Percentiles rank a stretch among this genome's conserved stretches.
Evolutionary conservation across 2,329 filamentous ascomycete genomes (phyloP).

Genomic region (Venturia effusa): DNA sequence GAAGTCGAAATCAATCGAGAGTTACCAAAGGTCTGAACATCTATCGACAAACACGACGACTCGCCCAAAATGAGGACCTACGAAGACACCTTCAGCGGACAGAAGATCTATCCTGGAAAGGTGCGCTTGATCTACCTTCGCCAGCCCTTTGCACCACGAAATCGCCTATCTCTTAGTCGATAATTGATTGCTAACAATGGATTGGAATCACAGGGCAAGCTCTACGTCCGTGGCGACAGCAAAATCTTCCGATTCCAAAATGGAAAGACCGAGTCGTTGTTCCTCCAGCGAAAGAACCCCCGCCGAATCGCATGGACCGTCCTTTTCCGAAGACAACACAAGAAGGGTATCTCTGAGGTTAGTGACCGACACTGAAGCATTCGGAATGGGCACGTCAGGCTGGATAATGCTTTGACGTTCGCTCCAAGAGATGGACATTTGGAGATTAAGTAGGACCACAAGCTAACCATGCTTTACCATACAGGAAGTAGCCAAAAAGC

Average conservation of each 20-base stretch:
- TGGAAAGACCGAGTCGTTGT: conserved; percentile 98
- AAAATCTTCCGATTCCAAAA: conserved; percentile 99
- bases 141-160: background rate
- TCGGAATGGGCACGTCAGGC: background rate
- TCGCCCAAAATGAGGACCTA: conserved; percentile 57
- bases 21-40: background rate
- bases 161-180: background rate
- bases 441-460: background rate
- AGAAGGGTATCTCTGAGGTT: conserved; percentile 99
- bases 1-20: background rate
- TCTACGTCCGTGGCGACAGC: conserved; percentile 99
- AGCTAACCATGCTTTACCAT: conserved; percentile 6
- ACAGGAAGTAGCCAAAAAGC: conserved; percentile 99
- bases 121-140: conserved; percentile 38
- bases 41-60: conserved; percentile 4
- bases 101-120: conserved; percentile 74
- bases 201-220: conserved; percentile 68
- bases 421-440: background rate
- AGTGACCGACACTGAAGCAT: conserved; percentile 27
- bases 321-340: conserved; percentile 96
- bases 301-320: conserved; percentile 98
- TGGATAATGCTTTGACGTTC: background rate
- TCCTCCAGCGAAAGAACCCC: conserved; percentile 99
- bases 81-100: conserved; percentile 67
- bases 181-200: conserved; percentile 10